Evolutionary conservation across 1,139 yeast genomes (phyloP).

Genomic region (Taphrina flavorubra): DNA sequence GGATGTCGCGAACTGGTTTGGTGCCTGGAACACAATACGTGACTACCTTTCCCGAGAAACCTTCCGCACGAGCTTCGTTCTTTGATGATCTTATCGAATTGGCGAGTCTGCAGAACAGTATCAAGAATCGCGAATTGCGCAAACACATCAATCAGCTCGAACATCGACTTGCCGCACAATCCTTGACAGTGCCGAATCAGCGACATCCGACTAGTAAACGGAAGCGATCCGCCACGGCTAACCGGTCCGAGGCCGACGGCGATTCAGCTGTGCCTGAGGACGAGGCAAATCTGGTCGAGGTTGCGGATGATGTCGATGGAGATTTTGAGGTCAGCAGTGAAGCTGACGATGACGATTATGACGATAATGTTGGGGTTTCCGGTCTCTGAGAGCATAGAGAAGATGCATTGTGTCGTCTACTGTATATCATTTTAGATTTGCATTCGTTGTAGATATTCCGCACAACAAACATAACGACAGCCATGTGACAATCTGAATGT

Average conservation of each 20-base stretch:
- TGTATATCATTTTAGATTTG: too few species aligned
- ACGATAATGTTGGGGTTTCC: not conserved
- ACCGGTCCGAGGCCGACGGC: not conserved
- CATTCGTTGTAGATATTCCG: too few species aligned
- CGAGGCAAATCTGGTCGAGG: not conserved
- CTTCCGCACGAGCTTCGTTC: not conserved
- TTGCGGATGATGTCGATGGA: not conserved
- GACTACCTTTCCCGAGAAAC: slow-evolving; percentile 3
- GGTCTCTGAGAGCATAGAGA: too few species aligned
- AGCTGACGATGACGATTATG: not conserved
- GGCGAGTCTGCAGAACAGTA: slow-evolving; percentile 17
- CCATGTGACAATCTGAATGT: too few species aligned
- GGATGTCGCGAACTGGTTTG: slow-evolving; percentile 1
- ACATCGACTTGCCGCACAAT: slow-evolving; percentile 2
- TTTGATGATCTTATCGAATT: slow-evolving; percentile 29
- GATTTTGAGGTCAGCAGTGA: not conserved
- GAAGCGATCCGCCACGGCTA: not conserved
- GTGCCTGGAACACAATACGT: slow-evolving; percentile 16
- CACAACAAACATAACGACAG: too few species aligned
- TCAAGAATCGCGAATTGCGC: slow-evolving; percentile 10
- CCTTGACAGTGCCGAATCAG: not conserved
- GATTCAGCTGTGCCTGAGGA: not conserved
- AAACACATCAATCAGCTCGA: slow-evolving; percentile 16
- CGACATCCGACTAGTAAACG: not conserved
- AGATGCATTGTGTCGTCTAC: too few species aligned